phyloP scores from a whole-genome alignment of 1,284 basidiomycete genomes.

The Hypsizygus ulmarius region DNA sequence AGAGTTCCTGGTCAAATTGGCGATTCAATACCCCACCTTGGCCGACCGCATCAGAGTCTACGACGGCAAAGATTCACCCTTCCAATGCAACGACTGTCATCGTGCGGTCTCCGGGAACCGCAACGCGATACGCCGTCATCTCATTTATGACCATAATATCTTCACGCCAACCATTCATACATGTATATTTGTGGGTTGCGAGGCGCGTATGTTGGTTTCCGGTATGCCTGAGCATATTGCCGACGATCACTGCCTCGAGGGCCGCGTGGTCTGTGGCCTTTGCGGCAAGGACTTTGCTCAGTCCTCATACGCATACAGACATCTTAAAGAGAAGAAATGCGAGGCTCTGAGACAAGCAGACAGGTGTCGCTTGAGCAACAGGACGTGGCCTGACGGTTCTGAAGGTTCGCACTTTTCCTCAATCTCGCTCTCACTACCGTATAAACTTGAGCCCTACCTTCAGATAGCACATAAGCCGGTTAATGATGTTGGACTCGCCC shows the following conservation, averaged over 20 bases:
- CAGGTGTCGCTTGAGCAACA: neutral
- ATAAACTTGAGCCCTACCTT: no score
- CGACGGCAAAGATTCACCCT: no score
- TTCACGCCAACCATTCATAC: neutral
- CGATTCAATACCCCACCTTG: no score
- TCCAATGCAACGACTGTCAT: no score
- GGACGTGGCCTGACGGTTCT: no score
- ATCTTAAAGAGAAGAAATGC: neutral
- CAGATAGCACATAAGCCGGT: no score
- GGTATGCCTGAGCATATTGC: neutral
- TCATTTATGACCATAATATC: neutral
- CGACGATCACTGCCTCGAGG: neutral
- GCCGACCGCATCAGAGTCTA: no score
- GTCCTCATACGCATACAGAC: neutral
- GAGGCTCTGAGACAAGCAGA: neutral
- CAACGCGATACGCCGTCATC: neutral
- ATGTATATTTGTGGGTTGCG: slow-evolving; percentile 5
- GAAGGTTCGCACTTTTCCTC: no score
- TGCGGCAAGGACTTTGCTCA: slow-evolving; percentile 1
- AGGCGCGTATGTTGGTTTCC: neutral
- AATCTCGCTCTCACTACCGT: no score
- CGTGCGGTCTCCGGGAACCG: neutral
- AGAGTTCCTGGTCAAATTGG: no score
- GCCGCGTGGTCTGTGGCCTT: neutral
- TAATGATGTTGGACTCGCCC: no score